phyloP scores from a whole-genome alignment of 2,329 filamentous ascomycete species.

The Intubia oerlemansii region DNA sequence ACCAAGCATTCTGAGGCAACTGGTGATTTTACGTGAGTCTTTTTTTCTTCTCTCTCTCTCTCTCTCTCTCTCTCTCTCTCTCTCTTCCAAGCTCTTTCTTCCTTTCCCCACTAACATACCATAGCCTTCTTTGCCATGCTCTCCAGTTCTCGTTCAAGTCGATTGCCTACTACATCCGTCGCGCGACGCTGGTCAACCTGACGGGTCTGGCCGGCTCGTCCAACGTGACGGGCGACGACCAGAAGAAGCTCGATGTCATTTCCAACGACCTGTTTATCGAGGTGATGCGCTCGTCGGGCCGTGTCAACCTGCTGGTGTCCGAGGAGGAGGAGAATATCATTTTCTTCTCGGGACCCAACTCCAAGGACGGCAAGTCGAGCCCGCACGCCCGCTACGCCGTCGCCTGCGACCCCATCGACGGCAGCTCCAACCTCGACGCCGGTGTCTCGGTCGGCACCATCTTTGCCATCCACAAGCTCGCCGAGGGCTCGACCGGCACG shows the following conservation, averaged over 20 bases:
- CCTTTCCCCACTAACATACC: conserved; percentile 7
- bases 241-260: conserved; percentile 99
- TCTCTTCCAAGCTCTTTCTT: too few species aligned
- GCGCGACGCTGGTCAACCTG: conserved; percentile 85
- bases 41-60: too few species aligned
- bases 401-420: conserved; percentile 94
- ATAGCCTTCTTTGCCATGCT: conserved; percentile 89
- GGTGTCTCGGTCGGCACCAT: conserved; percentile 97
- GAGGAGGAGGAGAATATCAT: conserved; percentile 94
- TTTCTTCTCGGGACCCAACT: conserved; percentile 39
- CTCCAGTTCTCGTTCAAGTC: conserved; percentile 99
- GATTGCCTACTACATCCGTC: conserved; percentile 97
- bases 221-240: conserved; percentile 90
- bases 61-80: background rate
- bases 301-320: conserved; percentile 82
- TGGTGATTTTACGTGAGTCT: conserved; percentile 93
- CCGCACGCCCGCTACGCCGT: conserved; percentile 70
- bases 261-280: conserved; percentile 96
- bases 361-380: conserved; percentile 25
- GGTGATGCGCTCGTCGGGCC: conserved; percentile 81
- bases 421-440: conserved; percentile 90
- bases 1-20: conserved; percentile 82
- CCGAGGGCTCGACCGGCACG: conserved; percentile 49
- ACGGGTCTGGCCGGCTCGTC: conserved; percentile 86
- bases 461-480: conserved; percentile 81